These are phyloP conservation scores for Pleurotus pulmonarius DNA, from an alignment of 768 basidiomycete species.

Conservation along the genomic window DNA sequence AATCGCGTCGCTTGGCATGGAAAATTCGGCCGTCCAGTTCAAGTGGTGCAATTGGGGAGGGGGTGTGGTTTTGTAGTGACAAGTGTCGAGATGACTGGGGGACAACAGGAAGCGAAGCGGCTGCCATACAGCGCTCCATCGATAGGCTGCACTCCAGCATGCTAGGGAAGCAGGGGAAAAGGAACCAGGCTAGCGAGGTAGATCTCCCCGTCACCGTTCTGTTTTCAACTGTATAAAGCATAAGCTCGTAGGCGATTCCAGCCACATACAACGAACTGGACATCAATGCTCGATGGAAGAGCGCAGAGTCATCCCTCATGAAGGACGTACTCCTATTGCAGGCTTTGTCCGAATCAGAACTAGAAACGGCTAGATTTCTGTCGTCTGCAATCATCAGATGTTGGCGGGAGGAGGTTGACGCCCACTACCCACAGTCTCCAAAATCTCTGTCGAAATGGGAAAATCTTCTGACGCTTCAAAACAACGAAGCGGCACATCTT, in stretches of 20 bases:
- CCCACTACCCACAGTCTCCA: background rate
- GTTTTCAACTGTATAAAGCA: too few relatives aligned
- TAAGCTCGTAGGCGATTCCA: too few relatives aligned
- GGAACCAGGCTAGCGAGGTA: slow-evolving; percentile 19
- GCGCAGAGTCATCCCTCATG: slow-evolving; percentile 27
- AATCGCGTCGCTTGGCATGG: slow-evolving; percentile 37
- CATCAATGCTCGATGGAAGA: slow-evolving; percentile 44
- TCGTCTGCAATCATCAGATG: slow-evolving; percentile 45
- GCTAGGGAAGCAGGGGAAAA: slow-evolving; percentile 19
- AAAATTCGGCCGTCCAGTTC: slow-evolving; percentile 24
- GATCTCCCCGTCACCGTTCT: slow-evolving; percentile 5
- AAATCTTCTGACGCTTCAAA: slow-evolving; percentile 51
- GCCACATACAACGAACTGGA: too few relatives aligned
- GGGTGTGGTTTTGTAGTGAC: slow-evolving; percentile 56
- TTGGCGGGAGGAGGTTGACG: slow-evolving; percentile 27
- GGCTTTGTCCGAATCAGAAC: slow-evolving; percentile 46
- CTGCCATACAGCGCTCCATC: slow-evolving; percentile 22
- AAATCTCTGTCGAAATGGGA: slow-evolving; percentile 34
- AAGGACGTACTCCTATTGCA: slow-evolving; percentile 18
- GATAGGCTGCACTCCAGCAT: slow-evolving; percentile 23
- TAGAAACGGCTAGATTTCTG: slow-evolving; percentile 57
- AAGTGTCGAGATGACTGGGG: slow-evolving; percentile 44
- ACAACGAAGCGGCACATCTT: slow-evolving; percentile 49
- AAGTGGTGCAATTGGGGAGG: slow-evolving; percentile 20
- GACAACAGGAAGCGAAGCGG: slow-evolving; percentile 24